These are phyloP conservation scores for Erodium trifolium DNA, from an alignment of 441 rosid genomes.

Conservation along the genomic window DNA sequence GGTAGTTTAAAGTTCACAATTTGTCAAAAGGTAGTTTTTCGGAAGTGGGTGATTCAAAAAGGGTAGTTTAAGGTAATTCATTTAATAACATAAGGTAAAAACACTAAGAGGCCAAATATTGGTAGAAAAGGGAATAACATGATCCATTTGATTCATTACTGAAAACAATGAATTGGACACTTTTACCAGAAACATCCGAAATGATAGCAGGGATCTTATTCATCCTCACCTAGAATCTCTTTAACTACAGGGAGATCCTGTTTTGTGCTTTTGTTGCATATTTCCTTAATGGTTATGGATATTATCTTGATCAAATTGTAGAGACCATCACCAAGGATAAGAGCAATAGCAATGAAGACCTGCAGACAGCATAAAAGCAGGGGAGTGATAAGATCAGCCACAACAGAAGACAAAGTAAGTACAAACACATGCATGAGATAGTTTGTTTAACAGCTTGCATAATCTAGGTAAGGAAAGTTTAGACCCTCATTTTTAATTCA, in stretches of 20 bases:
- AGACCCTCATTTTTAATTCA: neutral
- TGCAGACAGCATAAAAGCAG: conserved; percentile 18
- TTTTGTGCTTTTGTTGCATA: conserved; percentile 49
- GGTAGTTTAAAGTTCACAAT: too few relatives aligned
- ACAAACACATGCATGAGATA: neutral
- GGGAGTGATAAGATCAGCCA: too few relatives aligned
- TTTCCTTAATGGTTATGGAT: conserved; percentile 48
- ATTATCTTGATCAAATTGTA: conserved; percentile 82
- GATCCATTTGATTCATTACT: neutral
- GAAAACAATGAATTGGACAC: neutral
- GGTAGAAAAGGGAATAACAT: neutral
- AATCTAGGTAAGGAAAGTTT: neutral
- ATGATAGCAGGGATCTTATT: neutral
- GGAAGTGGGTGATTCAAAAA: too few relatives aligned
- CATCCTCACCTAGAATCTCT: conserved; percentile 44
- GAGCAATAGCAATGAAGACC: conserved; percentile 81
- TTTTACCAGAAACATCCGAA: conserved; percentile 9
- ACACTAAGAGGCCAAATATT: neutral
- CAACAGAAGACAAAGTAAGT: neutral
- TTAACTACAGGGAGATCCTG: conserved; percentile 47
- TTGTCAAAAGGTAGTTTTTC: too few relatives aligned
- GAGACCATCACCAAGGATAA: conserved; percentile 87
- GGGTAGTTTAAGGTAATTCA: too few relatives aligned
- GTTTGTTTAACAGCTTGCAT: neutral
- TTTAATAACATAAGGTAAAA: neutral